A percentile compares a stretch with the other conserved stretches of the same genome.
Conservation (phyloP, 345 rosid species). For the Dovyalis caffra region DNA sequence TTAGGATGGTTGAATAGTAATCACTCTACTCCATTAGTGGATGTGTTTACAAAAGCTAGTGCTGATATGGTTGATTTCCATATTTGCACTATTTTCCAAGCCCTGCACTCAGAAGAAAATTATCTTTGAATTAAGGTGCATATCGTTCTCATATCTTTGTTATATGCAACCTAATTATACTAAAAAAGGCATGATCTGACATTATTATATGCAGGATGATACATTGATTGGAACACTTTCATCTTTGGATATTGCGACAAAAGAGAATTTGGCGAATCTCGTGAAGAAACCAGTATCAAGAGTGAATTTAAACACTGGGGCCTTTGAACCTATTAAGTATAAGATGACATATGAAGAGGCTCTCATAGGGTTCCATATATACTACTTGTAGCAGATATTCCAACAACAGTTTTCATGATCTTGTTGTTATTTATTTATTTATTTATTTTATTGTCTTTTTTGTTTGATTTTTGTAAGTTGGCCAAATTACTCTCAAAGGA, state of each 20-base stretch:
- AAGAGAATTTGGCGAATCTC: conserved; percentile 42
- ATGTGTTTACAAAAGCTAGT: conserved; percentile 60
- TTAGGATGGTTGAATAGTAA: conserved; percentile 57
- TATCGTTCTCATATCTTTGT: background rate
- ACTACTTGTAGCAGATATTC: no score
- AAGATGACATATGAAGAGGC: conserved; percentile 50
- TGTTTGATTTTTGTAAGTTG: conserved; percentile 29
- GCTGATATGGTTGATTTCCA: conserved; percentile 65
- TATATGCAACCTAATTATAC: no score
- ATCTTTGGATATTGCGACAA: conserved; percentile 50
- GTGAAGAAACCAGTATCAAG: conserved; percentile 47
- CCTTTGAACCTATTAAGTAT: conserved; percentile 32
- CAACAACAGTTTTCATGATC: no score
- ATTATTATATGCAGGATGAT: conserved; percentile 9
- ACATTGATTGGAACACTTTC: conserved; percentile 49
- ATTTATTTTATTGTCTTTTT: background rate
- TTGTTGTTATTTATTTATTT: background rate
- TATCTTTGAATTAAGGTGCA: conserved; percentile 52
- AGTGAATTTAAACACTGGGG: conserved; percentile 51
- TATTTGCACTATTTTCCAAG: conserved; percentile 44
- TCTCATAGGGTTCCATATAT: conserved; percentile 36
- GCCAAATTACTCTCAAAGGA: conserved; percentile 62
- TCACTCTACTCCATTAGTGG: conserved; percentile 51
- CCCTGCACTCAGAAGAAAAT: conserved; percentile 45
- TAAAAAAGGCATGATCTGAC: background rate